Conservation (phyloP, 2,329 filamentous ascomycete genomes). For the Scedosporium boydii region DNA sequence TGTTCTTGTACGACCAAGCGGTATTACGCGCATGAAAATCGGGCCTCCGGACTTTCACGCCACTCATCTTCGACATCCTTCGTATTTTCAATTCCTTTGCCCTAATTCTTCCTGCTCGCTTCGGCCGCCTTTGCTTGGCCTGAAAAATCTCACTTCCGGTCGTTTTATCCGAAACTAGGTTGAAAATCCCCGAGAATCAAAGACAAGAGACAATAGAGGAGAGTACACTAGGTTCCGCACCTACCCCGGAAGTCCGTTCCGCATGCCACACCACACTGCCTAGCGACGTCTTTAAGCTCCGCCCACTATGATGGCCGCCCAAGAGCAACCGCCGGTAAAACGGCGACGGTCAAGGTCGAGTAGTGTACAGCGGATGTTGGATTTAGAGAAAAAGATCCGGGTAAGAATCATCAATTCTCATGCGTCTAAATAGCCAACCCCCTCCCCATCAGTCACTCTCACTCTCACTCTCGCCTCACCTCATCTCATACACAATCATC, state of each 20-base stretch:
- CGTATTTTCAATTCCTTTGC: background rate
- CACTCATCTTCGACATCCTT: background rate
- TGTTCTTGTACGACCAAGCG: background rate
- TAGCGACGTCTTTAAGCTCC: background rate
- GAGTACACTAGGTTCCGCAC: background rate
- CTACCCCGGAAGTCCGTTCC: constrained; percentile 2
- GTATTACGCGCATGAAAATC: background rate
- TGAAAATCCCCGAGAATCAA: background rate
- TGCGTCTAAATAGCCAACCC: background rate
- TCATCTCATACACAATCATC: background rate
- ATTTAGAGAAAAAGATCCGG: constrained; percentile 5
- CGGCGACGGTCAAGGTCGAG: constrained; percentile 2
- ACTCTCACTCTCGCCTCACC: background rate
- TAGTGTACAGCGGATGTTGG: constrained; percentile 6
- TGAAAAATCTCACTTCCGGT: background rate
- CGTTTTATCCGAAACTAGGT: constrained; percentile 1
- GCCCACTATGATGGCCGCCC: background rate
- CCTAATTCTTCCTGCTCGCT: background rate
- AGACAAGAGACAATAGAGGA: background rate
- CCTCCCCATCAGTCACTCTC: background rate
- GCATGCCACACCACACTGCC: background rate
- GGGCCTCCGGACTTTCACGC: background rate
- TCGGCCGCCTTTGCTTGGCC: background rate
- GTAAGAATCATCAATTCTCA: background rate
- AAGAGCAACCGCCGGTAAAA: background rate